Evolutionary conservation across 2,329 filamentous ascomycete genomes (phyloP).

Genomic region (Penicillium sp.): DNA sequence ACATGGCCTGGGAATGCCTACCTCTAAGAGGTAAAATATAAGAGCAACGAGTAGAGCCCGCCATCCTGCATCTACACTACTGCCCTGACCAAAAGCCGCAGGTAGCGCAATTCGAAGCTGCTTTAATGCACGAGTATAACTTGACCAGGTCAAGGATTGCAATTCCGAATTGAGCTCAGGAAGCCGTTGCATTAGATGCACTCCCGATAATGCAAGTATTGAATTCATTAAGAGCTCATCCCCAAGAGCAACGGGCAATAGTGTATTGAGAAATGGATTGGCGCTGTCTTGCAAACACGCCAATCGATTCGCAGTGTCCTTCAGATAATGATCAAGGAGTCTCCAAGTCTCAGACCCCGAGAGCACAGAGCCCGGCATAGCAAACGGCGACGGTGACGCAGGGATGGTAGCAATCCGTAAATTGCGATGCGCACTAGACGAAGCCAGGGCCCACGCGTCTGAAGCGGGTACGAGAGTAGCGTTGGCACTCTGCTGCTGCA

Average conservation of each 20-base stretch:
- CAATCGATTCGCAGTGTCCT: constrained; percentile 23
- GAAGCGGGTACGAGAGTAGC: constrained; percentile 3
- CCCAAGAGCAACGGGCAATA: constrained; percentile 17
- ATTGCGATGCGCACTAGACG: constrained; percentile 5
- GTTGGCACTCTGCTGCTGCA: constrained; percentile 6
- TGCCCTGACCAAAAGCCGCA: background rate
- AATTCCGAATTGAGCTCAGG: constrained; percentile 10
- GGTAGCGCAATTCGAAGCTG: constrained; percentile 15
- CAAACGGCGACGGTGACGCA: constrained; percentile 8
- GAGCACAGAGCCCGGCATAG: constrained; percentile 9
- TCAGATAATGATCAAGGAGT: constrained; percentile 20
- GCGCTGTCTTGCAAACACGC: constrained; percentile 20
- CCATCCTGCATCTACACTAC: constrained; percentile 11
- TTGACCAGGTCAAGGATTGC: constrained; percentile 16
- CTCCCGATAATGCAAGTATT: constrained; percentile 16
- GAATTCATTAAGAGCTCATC: constrained; percentile 23
- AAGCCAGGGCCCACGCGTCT: constrained; percentile 13
- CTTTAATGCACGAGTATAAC: constrained; percentile 18
- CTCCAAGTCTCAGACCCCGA: constrained; percentile 15
- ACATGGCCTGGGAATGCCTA: background rate
- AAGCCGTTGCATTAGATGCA: constrained; percentile 19
- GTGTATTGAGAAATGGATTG: constrained; percentile 22
- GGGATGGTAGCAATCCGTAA: constrained; percentile 11
- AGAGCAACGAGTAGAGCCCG: constrained; percentile 16
- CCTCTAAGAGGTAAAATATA: constrained; percentile 21